Conservation (phyloP, 805 yeast genomes). For the Pichia manshurica region DNA sequence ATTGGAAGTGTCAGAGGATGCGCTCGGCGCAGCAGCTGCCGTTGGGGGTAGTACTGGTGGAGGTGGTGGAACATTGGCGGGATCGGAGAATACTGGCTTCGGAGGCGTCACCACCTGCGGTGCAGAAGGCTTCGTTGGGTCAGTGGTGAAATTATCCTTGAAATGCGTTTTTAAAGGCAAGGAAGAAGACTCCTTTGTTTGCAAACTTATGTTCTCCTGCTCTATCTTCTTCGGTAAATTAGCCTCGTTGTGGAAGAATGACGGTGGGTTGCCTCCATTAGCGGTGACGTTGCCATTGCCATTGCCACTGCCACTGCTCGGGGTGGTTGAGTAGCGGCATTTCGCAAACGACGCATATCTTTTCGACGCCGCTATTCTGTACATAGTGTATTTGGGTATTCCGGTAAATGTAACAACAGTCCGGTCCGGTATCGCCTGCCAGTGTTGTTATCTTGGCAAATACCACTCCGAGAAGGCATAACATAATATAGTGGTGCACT, state of each 20-base stretch:
- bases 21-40: neutral
- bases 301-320: neutral
- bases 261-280: neutral
- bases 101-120: neutral
- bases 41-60: conserved; percentile 5
- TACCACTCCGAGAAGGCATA: no score
- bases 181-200: neutral
- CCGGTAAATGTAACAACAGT: no score
- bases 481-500: no score
- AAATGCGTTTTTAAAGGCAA: neutral
- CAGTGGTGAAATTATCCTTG: no score
- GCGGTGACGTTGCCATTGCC: neutral
- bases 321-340: neutral
- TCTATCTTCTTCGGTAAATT: conserved; percentile 5
- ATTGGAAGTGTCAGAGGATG: neutral
- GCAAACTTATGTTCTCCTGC: neutral
- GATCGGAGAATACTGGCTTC: neutral
- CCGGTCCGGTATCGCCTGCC: no score
- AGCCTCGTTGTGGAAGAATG: conserved; percentile 8
- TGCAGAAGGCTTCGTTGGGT: neutral
- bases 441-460: no score
- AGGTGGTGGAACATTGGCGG: conserved; percentile 6
- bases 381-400: no score
- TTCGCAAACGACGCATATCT: no score
- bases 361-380: no score